Conservation (phyloP, 257 asterid genomes). For the Coffea canephora region DNA sequence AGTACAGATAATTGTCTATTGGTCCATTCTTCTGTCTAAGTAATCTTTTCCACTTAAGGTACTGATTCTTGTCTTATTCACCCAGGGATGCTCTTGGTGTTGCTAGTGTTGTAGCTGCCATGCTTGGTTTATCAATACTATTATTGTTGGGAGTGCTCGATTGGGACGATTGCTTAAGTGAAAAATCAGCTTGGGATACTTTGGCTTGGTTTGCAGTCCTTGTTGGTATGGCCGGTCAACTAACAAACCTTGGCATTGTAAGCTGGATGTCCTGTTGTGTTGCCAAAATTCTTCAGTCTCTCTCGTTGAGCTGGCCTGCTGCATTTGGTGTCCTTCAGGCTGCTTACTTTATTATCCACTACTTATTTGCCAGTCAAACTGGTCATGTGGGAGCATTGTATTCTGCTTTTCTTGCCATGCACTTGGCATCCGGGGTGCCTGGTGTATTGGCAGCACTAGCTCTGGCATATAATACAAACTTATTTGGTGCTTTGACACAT, state of each 20-base stretch:
- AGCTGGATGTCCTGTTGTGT: conserved; percentile 85
- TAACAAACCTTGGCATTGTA: conserved; percentile 84
- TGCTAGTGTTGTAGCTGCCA: conserved; percentile 93
- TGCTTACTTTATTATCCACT: conserved; percentile 80
- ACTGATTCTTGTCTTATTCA: conserved; percentile 10
- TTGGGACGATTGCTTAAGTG: conserved; percentile 94
- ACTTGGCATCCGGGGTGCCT: conserved; percentile 89
- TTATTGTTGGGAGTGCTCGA: conserved; percentile 70
- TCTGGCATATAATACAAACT: conserved; percentile 83
- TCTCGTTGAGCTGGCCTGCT: conserved; percentile 92
- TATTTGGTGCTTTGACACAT: conserved; percentile 93
- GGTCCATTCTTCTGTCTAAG: neutral
- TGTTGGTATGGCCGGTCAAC: conserved; percentile 94
- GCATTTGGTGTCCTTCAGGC: conserved; percentile 88
- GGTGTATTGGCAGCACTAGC: conserved; percentile 79
- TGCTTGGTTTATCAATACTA: conserved; percentile 91
- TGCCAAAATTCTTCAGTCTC: conserved; percentile 58
- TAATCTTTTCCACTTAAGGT: neutral
- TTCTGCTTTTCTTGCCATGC: conserved; percentile 96
- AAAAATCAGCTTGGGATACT: conserved; percentile 97
- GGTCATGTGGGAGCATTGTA: conserved; percentile 95
- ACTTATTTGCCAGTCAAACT: conserved; percentile 92
- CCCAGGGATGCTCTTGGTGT: conserved; percentile 83
- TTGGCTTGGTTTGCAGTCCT: conserved; percentile 97
- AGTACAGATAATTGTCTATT: neutral